Percentiles rank a stretch among this genome's conserved stretches.
These are phyloP conservation scores for Erigeron philadelphicus DNA, from an alignment of 140 eudicot genomes.

Conservation along the genomic window DNA sequence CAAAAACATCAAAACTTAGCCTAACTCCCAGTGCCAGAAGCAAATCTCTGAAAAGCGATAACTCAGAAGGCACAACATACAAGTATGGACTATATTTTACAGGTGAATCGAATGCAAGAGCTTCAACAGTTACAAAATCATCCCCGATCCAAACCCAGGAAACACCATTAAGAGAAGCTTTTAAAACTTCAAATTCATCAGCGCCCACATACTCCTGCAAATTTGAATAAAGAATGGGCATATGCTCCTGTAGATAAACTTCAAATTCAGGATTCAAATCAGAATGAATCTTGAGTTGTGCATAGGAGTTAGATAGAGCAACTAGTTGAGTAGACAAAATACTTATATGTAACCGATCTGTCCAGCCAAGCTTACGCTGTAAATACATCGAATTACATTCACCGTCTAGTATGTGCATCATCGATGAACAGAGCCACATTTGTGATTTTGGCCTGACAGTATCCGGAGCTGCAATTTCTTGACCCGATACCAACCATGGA, in stretches of 20 bases:
- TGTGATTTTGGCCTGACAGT: constrained; percentile 76
- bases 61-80: constrained; percentile 91
- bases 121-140: constrained; percentile 71
- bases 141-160: constrained; percentile 98
- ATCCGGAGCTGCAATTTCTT: constrained; percentile 68
- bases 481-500: constrained; percentile 71
- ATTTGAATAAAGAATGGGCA: constrained; percentile 53
- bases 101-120: constrained; percentile 95
- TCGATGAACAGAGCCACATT: constrained; percentile 80
- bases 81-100: constrained; percentile 90
- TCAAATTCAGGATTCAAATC: constrained; percentile 43
- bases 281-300: constrained; percentile 42
- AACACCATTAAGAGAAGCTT: constrained; percentile 57
- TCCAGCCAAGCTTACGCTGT: constrained; percentile 83
- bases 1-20: constrained; percentile 64
- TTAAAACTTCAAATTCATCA: constrained; percentile 45
- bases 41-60: constrained; percentile 65
- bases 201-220: constrained; percentile 62
- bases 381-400: constrained; percentile 53
- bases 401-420: constrained; percentile 73
- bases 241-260: constrained; percentile 59
- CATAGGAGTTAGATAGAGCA: constrained; percentile 54
- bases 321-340: constrained; percentile 61
- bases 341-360: constrained; percentile 48
- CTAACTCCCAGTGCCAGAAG: constrained; percentile 82